Evolutionary conservation across 805 yeast species (phyloP).

Genomic region (Saccharomycopsis amapae): DNA sequence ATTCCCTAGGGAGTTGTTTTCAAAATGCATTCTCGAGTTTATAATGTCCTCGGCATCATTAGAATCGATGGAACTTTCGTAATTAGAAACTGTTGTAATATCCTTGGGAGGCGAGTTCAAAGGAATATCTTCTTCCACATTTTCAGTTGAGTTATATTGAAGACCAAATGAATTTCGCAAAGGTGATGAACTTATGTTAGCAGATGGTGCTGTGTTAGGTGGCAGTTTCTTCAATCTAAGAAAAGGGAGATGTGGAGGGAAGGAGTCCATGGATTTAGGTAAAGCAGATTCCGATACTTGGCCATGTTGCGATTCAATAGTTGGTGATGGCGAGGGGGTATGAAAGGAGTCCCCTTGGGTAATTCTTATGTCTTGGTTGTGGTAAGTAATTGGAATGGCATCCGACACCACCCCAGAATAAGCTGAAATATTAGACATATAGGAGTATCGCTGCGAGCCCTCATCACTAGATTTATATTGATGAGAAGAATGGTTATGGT

Average conservation of each 20-base stretch:
- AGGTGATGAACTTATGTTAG: too few species aligned
- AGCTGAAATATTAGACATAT: conserved; percentile 10
- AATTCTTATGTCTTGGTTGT: conserved; percentile 2
- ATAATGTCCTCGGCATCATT: conserved; percentile 8
- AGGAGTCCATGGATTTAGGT: neutral
- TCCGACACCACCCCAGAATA: conserved; percentile 16
- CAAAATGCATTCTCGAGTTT: conserved; percentile 1
- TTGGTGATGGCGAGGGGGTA: conserved; percentile 16
- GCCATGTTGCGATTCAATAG: neutral
- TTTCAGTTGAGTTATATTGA: neutral
- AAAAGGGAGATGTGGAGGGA: conserved; percentile 2
- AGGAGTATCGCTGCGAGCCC: conserved; percentile 3
- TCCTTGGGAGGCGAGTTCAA: conserved; percentile 19
- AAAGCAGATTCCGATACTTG: too few species aligned
- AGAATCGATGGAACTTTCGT: conserved; percentile 16
- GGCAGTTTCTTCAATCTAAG: neutral
- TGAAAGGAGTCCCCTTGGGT: conserved; percentile 7
- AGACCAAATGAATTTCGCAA: neutral
- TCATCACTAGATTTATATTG: neutral
- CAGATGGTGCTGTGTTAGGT: too few species aligned
- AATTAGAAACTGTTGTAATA: conserved; percentile 19
- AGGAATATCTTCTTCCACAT: conserved; percentile 6
- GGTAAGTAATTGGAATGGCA: conserved; percentile 13
- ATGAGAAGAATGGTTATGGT: too few species aligned
- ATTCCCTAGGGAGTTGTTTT: neutral